Evolutionary conservation across 352 stramenopile genomes (phyloP).

Genomic region (Pelagophyceae sp.): DNA sequence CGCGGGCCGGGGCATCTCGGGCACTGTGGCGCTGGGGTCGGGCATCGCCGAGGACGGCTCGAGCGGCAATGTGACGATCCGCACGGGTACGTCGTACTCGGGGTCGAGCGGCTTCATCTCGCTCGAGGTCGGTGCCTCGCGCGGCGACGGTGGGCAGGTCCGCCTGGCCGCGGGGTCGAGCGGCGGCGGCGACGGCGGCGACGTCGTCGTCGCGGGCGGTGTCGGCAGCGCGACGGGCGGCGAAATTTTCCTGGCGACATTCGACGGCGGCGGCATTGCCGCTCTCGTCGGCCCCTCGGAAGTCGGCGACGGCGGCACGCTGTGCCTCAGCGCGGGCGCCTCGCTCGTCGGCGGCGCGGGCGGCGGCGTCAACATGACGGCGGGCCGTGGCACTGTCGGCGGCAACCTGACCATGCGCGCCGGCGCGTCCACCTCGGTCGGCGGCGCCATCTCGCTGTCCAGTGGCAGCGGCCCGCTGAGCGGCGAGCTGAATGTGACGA

Average conservation of each 20-base stretch:
- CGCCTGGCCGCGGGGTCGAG: constrained; percentile 4
- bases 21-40: not conserved
- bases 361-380: constrained; percentile 29
- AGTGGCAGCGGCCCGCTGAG: not conserved
- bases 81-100: constrained; percentile 23
- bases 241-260: not conserved
- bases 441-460: not conserved
- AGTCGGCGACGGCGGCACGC: not conserved
- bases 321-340: not conserved
- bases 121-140: constrained; percentile 2
- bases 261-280: constrained; percentile 5
- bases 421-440: constrained; percentile 2
- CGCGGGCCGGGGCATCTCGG: constrained; percentile 42
- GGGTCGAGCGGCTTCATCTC: not conserved
- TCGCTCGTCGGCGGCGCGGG: constrained; percentile 20
- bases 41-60: constrained; percentile 15
- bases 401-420: constrained; percentile 19
- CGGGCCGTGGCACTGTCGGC: constrained; percentile 18
- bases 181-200: not conserved
- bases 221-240: not conserved
- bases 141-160: not conserved
- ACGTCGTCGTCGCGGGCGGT: not conserved
- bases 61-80: constrained; percentile 33
- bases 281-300: not conserved
- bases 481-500: not conserved